Evolutionary conservation across 768 basidiomycete genomes (phyloP).

Genomic region (Calocybe indica): DNA sequence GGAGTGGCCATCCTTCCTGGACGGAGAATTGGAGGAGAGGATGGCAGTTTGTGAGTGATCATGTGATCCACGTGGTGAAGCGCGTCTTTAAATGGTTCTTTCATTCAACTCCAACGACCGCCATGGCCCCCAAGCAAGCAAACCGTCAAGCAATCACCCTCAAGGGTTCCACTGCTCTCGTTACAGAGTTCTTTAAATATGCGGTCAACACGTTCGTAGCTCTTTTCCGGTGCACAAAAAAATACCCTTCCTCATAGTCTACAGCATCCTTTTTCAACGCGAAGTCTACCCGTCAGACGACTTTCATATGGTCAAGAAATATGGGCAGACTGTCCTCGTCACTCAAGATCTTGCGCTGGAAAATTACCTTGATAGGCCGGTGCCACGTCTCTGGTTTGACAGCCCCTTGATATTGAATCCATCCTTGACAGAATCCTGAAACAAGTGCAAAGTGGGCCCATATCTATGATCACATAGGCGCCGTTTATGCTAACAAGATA

Average conservation of each 20-base stretch:
- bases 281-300: conserved; percentile 98
- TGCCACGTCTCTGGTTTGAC: conserved; percentile 2
- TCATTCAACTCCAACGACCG: background rate
- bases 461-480: background rate
- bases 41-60: conserved; percentile 5
- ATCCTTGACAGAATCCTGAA: conserved; percentile 62
- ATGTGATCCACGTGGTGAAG: conserved; percentile 25
- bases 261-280: conserved; percentile 91
- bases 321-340: conserved; percentile 91
- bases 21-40: conserved; percentile 11
- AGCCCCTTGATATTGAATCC: conserved; percentile 1
- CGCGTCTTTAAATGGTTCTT: conserved; percentile 14
- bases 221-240: conserved; percentile 7
- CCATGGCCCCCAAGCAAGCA: conserved; percentile 42
- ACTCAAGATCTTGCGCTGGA: conserved; percentile 92
- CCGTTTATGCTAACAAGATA: background rate
- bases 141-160: conserved; percentile 82
- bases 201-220: conserved; percentile 86
- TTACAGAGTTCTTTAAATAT: conserved; percentile 99
- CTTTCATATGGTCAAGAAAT: conserved; percentile 99
- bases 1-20: conserved; percentile 27
- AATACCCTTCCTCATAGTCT: conserved; percentile 7
- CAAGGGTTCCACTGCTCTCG: conserved; percentile 89
- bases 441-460: conserved; percentile 81
- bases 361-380: conserved; percentile 82